Evolutionary conservation across 768 basidiomycete species (phyloP).

Genomic region (Trametes punicea): DNA sequence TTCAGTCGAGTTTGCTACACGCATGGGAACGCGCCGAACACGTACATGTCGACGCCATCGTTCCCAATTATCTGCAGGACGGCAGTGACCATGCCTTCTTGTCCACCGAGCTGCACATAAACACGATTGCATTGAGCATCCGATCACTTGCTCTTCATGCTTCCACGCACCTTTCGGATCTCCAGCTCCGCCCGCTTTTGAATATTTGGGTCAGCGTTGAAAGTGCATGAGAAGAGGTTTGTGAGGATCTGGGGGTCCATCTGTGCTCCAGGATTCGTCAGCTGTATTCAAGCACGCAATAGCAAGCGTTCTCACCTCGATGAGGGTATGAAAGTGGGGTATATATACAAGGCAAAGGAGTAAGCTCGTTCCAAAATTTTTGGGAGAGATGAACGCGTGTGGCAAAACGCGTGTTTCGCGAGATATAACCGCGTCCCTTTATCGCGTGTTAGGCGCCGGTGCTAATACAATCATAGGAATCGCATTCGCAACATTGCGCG

Average conservation of each 20-base stretch:
- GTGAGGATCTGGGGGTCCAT: conserved; percentile 80
- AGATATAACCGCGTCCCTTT: conserved; percentile 18
- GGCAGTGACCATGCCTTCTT: conserved; percentile 82
- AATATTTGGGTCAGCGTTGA: conserved; percentile 81
- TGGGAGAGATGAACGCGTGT: conserved; percentile 19
- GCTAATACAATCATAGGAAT: neutral
- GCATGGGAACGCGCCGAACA: conserved; percentile 40
- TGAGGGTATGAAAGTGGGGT: conserved; percentile 16
- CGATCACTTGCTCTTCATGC: neutral
- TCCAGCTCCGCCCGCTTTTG: conserved; percentile 84
- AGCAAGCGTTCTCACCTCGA: neutral
- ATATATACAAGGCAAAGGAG: conserved; percentile 18
- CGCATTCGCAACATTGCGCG: neutral
- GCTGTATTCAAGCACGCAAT: neutral
- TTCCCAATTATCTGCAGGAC: conserved; percentile 82
- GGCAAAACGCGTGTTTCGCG: conserved; percentile 23
- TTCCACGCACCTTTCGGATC: conserved; percentile 67
- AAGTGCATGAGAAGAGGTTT: conserved; percentile 76
- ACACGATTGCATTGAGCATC: conserved; percentile 12
- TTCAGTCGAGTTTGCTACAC: conserved; percentile 6
- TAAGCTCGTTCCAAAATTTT: conserved; percentile 21
- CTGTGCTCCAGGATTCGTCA: conserved; percentile 6
- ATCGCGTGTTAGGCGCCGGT: conserved; percentile 14
- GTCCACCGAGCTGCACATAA: conserved; percentile 64
- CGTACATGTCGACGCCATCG: conserved; percentile 71